Conservation (phyloP, 1,284 basidiomycete species). For the Sporisorium sorghi region DNA sequence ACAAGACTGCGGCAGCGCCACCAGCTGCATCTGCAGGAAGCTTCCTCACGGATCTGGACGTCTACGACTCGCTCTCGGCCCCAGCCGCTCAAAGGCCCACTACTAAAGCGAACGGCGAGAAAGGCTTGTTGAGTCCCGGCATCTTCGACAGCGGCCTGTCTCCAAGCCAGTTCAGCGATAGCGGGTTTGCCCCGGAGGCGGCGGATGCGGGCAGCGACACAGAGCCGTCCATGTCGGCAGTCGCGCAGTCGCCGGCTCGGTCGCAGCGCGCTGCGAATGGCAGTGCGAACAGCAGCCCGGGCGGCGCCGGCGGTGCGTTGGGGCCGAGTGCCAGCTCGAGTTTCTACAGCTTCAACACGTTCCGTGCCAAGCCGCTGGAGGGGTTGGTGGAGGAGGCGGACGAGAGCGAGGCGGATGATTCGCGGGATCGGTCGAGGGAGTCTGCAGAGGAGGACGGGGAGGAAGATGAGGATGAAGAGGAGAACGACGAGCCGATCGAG, state of each 20-base stretch:
- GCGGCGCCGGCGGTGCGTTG: neutral
- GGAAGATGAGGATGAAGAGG: slow-evolving; percentile 21
- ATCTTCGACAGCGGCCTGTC: slow-evolving; percentile 16
- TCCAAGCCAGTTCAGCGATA: slow-evolving; percentile 32
- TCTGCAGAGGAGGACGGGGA: slow-evolving; percentile 20
- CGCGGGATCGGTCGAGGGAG: slow-evolving; percentile 13
- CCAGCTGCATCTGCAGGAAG: slow-evolving; percentile 15
- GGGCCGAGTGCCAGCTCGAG: slow-evolving; percentile 25
- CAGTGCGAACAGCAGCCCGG: slow-evolving; percentile 6
- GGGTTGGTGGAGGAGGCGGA: slow-evolving; percentile 41
- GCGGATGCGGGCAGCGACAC: slow-evolving; percentile 47
- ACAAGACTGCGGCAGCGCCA: neutral
- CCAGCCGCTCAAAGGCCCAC: slow-evolving; percentile 20
- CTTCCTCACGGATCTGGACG: slow-evolving; percentile 53
- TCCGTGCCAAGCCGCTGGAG: slow-evolving; percentile 45
- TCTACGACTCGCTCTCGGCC: slow-evolving; percentile 45
- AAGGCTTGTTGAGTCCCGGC: neutral
- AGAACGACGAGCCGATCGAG: slow-evolving; percentile 45
- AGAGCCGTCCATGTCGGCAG: slow-evolving; percentile 38
- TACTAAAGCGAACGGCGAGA: neutral
- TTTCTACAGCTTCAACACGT: slow-evolving; percentile 46
- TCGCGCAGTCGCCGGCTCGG: slow-evolving; percentile 18
- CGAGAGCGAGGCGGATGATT: slow-evolving; percentile 34
- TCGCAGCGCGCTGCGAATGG: slow-evolving; percentile 14
- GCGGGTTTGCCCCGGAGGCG: slow-evolving; percentile 26